These are phyloP conservation scores for Lactarius deliciosus DNA, from an alignment of 768 basidiomycete genomes.

Conservation along the genomic window DNA sequence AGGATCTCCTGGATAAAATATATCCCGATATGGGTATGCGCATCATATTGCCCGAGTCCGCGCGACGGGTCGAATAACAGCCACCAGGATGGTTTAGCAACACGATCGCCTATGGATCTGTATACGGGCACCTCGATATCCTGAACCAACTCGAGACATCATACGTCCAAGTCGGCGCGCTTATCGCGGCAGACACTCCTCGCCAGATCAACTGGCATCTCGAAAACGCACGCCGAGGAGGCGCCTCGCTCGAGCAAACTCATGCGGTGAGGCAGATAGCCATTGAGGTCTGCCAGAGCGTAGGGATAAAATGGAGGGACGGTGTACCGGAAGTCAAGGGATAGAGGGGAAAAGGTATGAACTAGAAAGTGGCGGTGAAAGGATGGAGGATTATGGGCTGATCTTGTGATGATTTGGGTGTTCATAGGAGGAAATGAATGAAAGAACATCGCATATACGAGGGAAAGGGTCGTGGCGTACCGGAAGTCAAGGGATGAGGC, in stretches of 20 bases:
- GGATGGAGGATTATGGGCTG: neutral
- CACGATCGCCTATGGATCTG: slow-evolving; percentile 55
- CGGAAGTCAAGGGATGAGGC: no score
- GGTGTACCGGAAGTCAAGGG: slow-evolving; percentile 46
- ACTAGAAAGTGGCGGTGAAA: neutral
- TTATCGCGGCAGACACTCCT: slow-evolving; percentile 61
- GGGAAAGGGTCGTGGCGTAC: neutral
- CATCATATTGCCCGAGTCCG: neutral
- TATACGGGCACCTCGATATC: slow-evolving; percentile 50
- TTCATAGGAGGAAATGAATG: neutral
- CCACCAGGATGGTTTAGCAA: slow-evolving; percentile 52
- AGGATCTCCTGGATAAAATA: slow-evolving; percentile 46
- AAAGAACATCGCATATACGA: slow-evolving; percentile 1
- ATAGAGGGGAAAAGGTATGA: slow-evolving; percentile 1
- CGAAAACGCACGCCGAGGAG: slow-evolving; percentile 51
- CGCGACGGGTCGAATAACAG: neutral
- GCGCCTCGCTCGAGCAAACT: slow-evolving; percentile 53
- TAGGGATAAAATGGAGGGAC: slow-evolving; percentile 53
- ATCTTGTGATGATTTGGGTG: neutral
- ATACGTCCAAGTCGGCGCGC: slow-evolving; percentile 57
- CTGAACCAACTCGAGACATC: slow-evolving; percentile 56
- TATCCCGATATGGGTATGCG: slow-evolving; percentile 65
- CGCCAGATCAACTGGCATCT: slow-evolving; percentile 69
- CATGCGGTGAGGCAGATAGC: slow-evolving; percentile 55
- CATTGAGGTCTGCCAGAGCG: slow-evolving; percentile 48